Percentiles rank a stretch among this genome's conserved stretches.
Evolutionary conservation across 176 grass and related monocot genomes (phyloP).

Genomic region (Rhipidocladum racemiflorum): DNA sequence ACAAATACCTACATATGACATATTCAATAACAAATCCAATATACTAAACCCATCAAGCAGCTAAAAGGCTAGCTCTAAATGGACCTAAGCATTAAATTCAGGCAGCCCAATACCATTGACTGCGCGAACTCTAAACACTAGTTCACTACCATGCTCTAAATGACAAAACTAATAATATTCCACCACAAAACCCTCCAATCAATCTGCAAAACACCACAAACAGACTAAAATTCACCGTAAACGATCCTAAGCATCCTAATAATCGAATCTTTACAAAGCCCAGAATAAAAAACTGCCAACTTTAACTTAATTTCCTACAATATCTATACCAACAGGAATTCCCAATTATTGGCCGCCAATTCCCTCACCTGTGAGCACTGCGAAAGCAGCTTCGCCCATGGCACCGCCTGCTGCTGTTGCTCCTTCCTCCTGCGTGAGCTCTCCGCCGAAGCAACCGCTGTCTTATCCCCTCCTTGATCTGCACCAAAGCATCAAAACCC

Average conservation of each 20-base stretch:
- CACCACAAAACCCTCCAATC: conserved; percentile 3
- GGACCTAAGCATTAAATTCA: conserved; percentile 23
- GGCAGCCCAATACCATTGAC: neutral
- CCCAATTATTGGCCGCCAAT: neutral
- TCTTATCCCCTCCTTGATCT: conserved; percentile 62
- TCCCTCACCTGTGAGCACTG: conserved; percentile 64
- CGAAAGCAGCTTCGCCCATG: conserved; percentile 94
- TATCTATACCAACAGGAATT: neutral
- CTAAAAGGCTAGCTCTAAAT: neutral
- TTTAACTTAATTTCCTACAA: conserved; percentile 6
- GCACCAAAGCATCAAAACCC: conserved; percentile 40
- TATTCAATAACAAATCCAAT: neutral
- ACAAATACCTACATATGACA: neutral
- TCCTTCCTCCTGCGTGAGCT: conserved; percentile 37
- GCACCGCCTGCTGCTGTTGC: conserved; percentile 30
- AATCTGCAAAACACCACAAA: neutral
- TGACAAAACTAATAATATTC: neutral
- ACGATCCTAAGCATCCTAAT: conserved; percentile 3
- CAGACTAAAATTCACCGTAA: neutral
- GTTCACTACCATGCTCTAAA: neutral
- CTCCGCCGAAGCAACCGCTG: conserved; percentile 1
- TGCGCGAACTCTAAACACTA: neutral
- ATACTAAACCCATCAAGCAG: neutral
- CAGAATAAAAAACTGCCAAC: conserved; percentile 14
- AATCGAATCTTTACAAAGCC: neutral